These are phyloP conservation scores for Alternaria sp. DNA, from an alignment of 2,329 filamentous ascomycete genomes.

Conservation along the genomic window DNA sequence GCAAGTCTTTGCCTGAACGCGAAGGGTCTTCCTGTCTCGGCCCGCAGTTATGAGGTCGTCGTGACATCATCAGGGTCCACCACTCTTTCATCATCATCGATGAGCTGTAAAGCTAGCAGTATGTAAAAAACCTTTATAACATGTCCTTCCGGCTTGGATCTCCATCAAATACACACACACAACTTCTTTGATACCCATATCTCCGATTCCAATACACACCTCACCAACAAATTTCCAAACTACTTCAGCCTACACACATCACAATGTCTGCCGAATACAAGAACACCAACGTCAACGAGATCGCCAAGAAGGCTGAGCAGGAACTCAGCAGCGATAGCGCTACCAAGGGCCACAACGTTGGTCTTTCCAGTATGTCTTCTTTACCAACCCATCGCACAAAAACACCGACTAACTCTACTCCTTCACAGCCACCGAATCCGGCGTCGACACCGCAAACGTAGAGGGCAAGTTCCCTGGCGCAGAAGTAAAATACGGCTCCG, in stretches of 20 bases:
- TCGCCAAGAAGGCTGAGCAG: slow-evolving; percentile 59
- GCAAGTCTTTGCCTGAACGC: background rate
- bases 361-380: slow-evolving; percentile 49
- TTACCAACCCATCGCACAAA: background rate
- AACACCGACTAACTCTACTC: background rate
- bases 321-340: slow-evolving; percentile 57
- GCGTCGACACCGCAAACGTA: slow-evolving; percentile 54
- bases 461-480: slow-evolving; percentile 56
- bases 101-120: background rate
- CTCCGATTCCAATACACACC: background rate
- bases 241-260: background rate
- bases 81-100: slow-evolving; percentile 15
- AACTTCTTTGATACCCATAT: background rate
- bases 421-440: slow-evolving; percentile 55
- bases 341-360: slow-evolving; percentile 48
- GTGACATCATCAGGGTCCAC: slow-evolving; percentile 30
- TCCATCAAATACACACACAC: background rate
- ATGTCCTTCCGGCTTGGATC: background rate
- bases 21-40: background rate
- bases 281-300: slow-evolving; percentile 52
- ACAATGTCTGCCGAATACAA: slow-evolving; percentile 56
- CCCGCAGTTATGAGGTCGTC: slow-evolving; percentile 26
- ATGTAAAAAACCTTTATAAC: background rate
- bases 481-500: slow-evolving; percentile 54
- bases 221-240: background rate